phyloP scores from a whole-genome alignment of 345 rosid species.

The Eucalyptus urophylla region DNA sequence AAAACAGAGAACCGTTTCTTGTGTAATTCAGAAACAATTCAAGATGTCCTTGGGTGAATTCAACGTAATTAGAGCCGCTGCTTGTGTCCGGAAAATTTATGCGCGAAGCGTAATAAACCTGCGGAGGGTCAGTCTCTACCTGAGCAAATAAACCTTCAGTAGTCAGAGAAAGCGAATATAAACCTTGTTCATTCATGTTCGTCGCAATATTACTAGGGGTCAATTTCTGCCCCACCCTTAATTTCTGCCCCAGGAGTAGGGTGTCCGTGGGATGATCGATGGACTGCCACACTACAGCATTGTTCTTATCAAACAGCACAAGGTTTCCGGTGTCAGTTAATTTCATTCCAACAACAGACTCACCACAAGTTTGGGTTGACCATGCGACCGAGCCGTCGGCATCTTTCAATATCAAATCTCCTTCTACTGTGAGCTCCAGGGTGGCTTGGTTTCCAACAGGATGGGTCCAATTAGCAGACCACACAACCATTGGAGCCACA shows the following conservation, averaged over 20 bases:
- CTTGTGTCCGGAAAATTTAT: background rate
- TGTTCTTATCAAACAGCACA: background rate
- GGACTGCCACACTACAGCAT: conserved; percentile 2
- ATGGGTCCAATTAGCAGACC: conserved; percentile 10
- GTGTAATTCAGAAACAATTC: background rate
- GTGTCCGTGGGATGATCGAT: conserved; percentile 4
- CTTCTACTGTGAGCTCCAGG: background rate
- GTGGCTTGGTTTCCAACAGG: background rate
- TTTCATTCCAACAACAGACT: background rate
- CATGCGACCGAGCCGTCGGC: background rate
- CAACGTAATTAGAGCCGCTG: background rate
- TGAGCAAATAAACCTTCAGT: background rate
- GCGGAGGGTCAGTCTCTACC: background rate
- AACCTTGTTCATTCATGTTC: background rate
- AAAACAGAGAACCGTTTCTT: background rate
- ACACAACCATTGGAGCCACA: background rate
- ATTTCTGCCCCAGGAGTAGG: background rate
- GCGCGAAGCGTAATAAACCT: background rate
- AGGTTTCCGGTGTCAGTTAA: background rate
- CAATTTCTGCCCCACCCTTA: background rate
- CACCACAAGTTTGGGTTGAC: background rate
- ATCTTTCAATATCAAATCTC: conserved; percentile 1
- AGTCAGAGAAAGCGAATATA: background rate
- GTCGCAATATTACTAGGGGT: background rate
- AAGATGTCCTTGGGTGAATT: background rate